Evolutionary conservation across 1,139 yeast genomes (phyloP).

Genomic region (Groenewaldozyma auringiensis): DNA sequence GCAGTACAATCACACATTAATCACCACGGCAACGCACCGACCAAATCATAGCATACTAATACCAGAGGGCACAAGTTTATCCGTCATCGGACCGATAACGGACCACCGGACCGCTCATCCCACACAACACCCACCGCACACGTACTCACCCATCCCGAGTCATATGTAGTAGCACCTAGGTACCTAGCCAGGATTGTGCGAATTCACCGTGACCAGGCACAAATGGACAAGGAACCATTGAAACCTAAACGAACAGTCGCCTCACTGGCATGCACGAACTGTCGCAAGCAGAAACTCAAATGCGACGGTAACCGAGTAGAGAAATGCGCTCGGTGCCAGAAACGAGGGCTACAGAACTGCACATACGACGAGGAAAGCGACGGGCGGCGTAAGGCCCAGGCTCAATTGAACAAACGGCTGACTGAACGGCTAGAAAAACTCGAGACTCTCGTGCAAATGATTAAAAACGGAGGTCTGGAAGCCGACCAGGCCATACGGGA

Average conservation of each 20-base stretch:
- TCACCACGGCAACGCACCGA: no score
- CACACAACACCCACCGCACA: no score
- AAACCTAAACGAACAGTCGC: conserved; percentile 7
- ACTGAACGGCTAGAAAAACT: conserved; percentile 10
- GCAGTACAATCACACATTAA: no score
- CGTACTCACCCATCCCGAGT: no score
- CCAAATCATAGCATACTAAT: no score
- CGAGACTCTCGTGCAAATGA: conserved; percentile 11
- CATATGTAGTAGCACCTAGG: no score
- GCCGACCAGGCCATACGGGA: conserved; percentile 13
- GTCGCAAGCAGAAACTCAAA: conserved; percentile 10
- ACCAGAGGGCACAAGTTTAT: no score
- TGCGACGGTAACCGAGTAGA: conserved; percentile 10
- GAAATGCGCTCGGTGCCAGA: conserved; percentile 9
- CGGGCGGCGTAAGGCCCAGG: conserved; percentile 15
- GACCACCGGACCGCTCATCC: no score
- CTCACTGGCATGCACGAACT: conserved; percentile 8
- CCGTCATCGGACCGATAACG: no score
- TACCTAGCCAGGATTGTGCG: no score
- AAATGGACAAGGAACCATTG: no score
- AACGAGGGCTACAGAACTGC: conserved; percentile 7
- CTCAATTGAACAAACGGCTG: conserved; percentile 12
- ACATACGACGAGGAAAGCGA: conserved; percentile 12
- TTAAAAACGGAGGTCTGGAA: conserved; percentile 14
- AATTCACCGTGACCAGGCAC: no score